Evolutionary conservation across 1,284 basidiomycete species (phyloP).

Genomic region (Sporisorium sorghi): DNA sequence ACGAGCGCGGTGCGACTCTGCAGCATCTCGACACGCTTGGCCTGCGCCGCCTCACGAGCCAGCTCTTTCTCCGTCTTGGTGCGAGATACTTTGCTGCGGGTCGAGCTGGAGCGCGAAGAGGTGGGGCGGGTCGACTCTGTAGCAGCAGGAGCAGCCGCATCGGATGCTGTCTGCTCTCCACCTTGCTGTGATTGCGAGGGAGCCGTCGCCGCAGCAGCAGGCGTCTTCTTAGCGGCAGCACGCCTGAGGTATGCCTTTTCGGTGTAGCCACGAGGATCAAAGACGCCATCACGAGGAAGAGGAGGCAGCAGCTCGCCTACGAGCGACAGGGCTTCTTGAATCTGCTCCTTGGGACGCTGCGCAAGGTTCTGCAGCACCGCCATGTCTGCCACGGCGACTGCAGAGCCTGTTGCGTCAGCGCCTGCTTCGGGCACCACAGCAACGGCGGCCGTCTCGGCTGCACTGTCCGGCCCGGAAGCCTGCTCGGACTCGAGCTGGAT

Average conservation of each 20-base stretch:
- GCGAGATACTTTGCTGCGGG: slow-evolving; percentile 21
- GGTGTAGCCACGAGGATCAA: slow-evolving; percentile 87
- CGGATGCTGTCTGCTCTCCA: slow-evolving; percentile 13
- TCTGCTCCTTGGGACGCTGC: slow-evolving; percentile 87
- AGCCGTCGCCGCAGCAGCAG: not conserved
- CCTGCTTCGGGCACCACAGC: slow-evolving; percentile 38
- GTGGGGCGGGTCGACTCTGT: slow-evolving; percentile 12
- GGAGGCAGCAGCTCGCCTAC: slow-evolving; percentile 64
- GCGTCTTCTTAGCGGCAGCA: slow-evolving; percentile 19
- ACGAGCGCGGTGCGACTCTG: slow-evolving; percentile 54
- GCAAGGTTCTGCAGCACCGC: slow-evolving; percentile 96
- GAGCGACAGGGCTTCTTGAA: slow-evolving; percentile 65
- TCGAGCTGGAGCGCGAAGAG: slow-evolving; percentile 24
- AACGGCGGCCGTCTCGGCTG: slow-evolving; percentile 48
- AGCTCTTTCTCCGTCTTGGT: slow-evolving; percentile 55
- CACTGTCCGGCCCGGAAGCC: slow-evolving; percentile 29
- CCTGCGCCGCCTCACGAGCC: slow-evolving; percentile 52
- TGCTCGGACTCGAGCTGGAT: slow-evolving; percentile 42
- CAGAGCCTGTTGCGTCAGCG: slow-evolving; percentile 18
- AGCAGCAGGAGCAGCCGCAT: not conserved
- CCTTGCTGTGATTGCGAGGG: slow-evolving; percentile 4
- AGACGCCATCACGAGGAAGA: slow-evolving; percentile 81
- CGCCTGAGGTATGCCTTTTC: slow-evolving; percentile 79
- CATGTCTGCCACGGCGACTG: slow-evolving; percentile 77
- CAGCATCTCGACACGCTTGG: slow-evolving; percentile 59